Evolutionary conservation across 768 basidiomycete species (phyloP).

Genomic region (Lentinula sp.): DNA sequence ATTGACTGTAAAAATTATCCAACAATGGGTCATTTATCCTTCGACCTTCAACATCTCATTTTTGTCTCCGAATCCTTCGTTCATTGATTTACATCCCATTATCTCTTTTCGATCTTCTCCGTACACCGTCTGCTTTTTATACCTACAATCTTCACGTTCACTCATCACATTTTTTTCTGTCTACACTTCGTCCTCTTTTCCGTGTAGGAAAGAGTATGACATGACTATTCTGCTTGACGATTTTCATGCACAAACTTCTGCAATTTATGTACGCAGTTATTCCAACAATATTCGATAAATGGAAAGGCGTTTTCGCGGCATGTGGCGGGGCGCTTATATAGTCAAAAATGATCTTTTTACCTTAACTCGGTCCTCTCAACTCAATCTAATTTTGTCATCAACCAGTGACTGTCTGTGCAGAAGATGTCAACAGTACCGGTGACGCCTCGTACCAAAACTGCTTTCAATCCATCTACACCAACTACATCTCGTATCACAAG

Average conservation of each 20-base stretch:
- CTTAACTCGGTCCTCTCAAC: background rate
- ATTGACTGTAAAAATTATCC: background rate
- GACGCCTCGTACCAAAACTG: slow-evolving; percentile 2
- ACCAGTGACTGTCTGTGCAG: background rate
- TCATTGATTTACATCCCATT: background rate
- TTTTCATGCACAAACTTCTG: background rate
- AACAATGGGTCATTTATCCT: background rate
- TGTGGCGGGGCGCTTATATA: too few relatives aligned
- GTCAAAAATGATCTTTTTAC: too few relatives aligned
- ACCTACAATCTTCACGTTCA: background rate
- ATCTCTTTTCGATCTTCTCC: background rate
- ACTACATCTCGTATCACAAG: slow-evolving; percentile 45
- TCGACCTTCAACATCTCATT: background rate
- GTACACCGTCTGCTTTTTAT: background rate
- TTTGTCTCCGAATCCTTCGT: background rate
- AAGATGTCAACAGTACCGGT: background rate
- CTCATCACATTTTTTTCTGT: background rate
- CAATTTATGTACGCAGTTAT: too few relatives aligned
- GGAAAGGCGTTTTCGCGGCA: too few relatives aligned
- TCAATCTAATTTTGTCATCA: background rate
- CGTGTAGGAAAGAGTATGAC: background rate
- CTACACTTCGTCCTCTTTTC: background rate
- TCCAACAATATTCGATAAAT: too few relatives aligned
- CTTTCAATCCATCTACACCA: slow-evolving; percentile 40
- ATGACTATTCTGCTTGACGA: background rate